These are phyloP conservation scores for Cenchrus fungigraminus DNA, from an alignment of 176 grass and related monocot genomes.

Conservation along the genomic window DNA sequence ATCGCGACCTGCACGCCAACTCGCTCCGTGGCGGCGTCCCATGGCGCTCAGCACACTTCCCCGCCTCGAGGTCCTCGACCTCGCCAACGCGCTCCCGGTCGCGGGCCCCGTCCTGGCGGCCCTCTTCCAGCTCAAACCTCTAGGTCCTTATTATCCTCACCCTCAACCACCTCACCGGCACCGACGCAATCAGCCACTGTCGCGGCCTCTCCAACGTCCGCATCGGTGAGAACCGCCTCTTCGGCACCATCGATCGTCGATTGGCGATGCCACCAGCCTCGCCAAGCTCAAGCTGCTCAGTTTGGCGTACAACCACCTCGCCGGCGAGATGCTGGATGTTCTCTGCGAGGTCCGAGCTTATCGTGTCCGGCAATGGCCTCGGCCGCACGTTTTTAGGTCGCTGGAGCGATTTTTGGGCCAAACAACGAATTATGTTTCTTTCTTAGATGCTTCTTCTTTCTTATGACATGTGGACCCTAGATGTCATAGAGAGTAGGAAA, in stretches of 20 bases:
- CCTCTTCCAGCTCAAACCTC: slow-evolving; percentile 62
- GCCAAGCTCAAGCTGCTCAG: slow-evolving; percentile 87
- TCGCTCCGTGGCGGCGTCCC: slow-evolving; percentile 43
- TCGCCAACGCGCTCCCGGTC: slow-evolving; percentile 66
- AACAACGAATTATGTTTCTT: too few relatives aligned
- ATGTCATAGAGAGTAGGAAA: too few relatives aligned
- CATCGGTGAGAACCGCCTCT: slow-evolving; percentile 77
- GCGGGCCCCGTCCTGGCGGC: slow-evolving; percentile 65
- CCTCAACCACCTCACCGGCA: slow-evolving; percentile 75
- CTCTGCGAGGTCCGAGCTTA: slow-evolving; percentile 76
- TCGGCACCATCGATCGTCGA: slow-evolving; percentile 65
- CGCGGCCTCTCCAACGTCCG: slow-evolving; percentile 75
- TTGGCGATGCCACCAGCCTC: slow-evolving; percentile 72
- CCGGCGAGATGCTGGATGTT: slow-evolving; percentile 58
- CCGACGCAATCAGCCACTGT: slow-evolving; percentile 60
- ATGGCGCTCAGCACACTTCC: slow-evolving; percentile 37
- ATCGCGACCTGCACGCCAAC: too few relatives aligned
- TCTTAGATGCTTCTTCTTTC: too few relatives aligned
- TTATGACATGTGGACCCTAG: too few relatives aligned
- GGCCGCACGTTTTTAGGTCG: slow-evolving; percentile 37
- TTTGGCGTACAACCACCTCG: slow-evolving; percentile 70
- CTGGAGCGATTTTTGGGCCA: too few relatives aligned
- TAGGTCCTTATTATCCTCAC: slow-evolving; percentile 78
- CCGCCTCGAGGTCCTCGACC: slow-evolving; percentile 69
- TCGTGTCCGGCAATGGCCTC: slow-evolving; percentile 70